Conservation (phyloP, 768 basidiomycete species). For the Russula emetica region DNA sequence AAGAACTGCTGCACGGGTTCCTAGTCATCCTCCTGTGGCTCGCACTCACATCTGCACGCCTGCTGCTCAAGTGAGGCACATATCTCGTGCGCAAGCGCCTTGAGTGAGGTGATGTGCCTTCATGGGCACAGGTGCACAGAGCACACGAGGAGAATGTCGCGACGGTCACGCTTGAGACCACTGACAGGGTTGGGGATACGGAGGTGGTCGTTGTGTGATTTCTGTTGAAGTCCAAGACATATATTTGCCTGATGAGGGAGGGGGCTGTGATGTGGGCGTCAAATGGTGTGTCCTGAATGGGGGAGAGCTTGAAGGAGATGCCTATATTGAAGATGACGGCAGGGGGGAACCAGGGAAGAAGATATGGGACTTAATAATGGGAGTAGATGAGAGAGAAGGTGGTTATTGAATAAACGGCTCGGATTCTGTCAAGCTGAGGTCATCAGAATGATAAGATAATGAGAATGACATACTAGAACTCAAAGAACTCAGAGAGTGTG, state of each 20-base stretch:
- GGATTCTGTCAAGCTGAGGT: slow-evolving; percentile 45
- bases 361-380: too few relatives aligned
- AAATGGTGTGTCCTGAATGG: slow-evolving; percentile 13
- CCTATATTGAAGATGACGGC: slow-evolving; percentile 37
- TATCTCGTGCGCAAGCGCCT: too few relatives aligned
- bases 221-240: slow-evolving; percentile 39
- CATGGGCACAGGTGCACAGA: slow-evolving; percentile 67
- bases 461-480: slow-evolving; percentile 42
- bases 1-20: slow-evolving; percentile 60
- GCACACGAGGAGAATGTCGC: slow-evolving; percentile 61
- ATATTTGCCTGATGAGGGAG: slow-evolving; percentile 33
- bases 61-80: slow-evolving; percentile 34
- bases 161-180: slow-evolving; percentile 37
- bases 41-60: slow-evolving; percentile 26
- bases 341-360: too few relatives aligned
- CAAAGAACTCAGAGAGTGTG: slow-evolving; percentile 40
- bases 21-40: slow-evolving; percentile 58
- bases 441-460: slow-evolving; percentile 72
- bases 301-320: slow-evolving; percentile 32
- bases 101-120: slow-evolving; percentile 62
- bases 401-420: slow-evolving; percentile 32
- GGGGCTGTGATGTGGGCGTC: slow-evolving; percentile 21
- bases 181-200: slow-evolving; percentile 36
- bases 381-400: slow-evolving; percentile 1
- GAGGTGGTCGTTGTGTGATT: slow-evolving; percentile 28